Evolutionary conservation across 306 rosid species (phyloP).

Genomic region (Pachyrhizus erosus): DNA sequence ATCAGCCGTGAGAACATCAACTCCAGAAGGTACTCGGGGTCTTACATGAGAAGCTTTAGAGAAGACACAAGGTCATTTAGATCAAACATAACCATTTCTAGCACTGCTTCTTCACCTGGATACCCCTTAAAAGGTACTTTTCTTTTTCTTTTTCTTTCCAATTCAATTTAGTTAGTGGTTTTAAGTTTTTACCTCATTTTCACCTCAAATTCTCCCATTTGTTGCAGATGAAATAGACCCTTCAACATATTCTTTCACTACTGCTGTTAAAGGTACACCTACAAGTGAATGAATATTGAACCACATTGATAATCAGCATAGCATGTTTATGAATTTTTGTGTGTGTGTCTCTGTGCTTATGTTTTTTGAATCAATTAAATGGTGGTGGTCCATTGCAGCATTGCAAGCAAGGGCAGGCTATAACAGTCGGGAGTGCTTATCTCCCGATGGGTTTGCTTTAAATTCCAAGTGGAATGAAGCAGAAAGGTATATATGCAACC

Average conservation of each 20-base stretch:
- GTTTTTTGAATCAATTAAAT: slow-evolving; percentile 6
- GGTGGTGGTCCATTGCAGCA: slow-evolving; percentile 58
- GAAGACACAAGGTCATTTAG: slow-evolving; percentile 90
- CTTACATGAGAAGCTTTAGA: slow-evolving; percentile 84
- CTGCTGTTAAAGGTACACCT: slow-evolving; percentile 82
- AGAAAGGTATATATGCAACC: slow-evolving; percentile 94
- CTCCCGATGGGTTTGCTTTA: slow-evolving; percentile 88
- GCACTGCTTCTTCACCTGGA: slow-evolving; percentile 96
- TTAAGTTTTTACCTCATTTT: slow-evolving; percentile 21
- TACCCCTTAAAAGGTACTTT: slow-evolving; percentile 71
- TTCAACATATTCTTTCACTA: slow-evolving; percentile 88
- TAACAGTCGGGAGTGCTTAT: slow-evolving; percentile 76
- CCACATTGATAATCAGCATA: neutral
- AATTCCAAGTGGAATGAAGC: slow-evolving; percentile 99
- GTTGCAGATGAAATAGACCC: slow-evolving; percentile 95
- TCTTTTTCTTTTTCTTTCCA: neutral
- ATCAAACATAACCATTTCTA: slow-evolving; percentile 82
- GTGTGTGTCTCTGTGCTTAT: neutral
- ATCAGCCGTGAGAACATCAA: slow-evolving; percentile 59
- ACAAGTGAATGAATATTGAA: neutral
- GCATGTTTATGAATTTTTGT: neutral
- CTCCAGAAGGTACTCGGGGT: slow-evolving; percentile 84
- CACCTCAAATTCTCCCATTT: slow-evolving; percentile 13
- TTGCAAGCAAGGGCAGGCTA: slow-evolving; percentile 76
- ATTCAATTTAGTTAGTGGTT: slow-evolving; percentile 6